A percentile compares a stretch with the other conserved stretches of the same genome.
Evolutionary conservation across 1,284 basidiomycete species (phyloP).

Genomic region (Cryptococcus sp.): DNA sequence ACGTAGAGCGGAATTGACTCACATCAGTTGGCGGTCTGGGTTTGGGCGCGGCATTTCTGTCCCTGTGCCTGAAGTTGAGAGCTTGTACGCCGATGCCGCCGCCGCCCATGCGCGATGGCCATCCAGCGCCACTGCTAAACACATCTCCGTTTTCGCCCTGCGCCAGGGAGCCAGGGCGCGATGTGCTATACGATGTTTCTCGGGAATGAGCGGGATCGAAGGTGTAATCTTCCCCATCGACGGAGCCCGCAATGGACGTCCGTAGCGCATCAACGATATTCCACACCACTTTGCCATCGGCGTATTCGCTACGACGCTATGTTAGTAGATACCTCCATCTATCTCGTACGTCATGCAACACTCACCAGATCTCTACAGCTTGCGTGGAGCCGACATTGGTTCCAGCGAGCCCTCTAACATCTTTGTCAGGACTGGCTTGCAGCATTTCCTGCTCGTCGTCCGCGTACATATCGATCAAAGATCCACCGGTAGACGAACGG

Average conservation of each 20-base stretch:
- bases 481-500: conserved; percentile 30
- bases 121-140: conserved; percentile 2
- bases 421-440: conserved; percentile 14
- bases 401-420: neutral
- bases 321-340: neutral
- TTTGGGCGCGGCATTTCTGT: conserved; percentile 9
- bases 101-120: conserved; percentile 5
- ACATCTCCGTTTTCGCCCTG: conserved; percentile 7
- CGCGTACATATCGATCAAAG: conserved; percentile 36
- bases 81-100: neutral
- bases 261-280: conserved; percentile 46
- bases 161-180: conserved; percentile 7
- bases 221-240: conserved; percentile 17
- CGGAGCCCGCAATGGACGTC: conserved; percentile 14
- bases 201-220: conserved; percentile 17
- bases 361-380: conserved; percentile 43
- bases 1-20: conserved; percentile 3
- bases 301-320: conserved; percentile 37
- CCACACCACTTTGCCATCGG: conserved; percentile 49
- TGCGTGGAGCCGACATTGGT: conserved; percentile 23
- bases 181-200: conserved; percentile 12
- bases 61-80: conserved; percentile 20
- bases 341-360: conserved; percentile 1
- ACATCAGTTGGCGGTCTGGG: conserved; percentile 25
- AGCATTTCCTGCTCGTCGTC: conserved; percentile 22